These are phyloP conservation scores for Onygenales sp. DNA, from an alignment of 2,329 filamentous ascomycete species.

Conservation along the genomic window DNA sequence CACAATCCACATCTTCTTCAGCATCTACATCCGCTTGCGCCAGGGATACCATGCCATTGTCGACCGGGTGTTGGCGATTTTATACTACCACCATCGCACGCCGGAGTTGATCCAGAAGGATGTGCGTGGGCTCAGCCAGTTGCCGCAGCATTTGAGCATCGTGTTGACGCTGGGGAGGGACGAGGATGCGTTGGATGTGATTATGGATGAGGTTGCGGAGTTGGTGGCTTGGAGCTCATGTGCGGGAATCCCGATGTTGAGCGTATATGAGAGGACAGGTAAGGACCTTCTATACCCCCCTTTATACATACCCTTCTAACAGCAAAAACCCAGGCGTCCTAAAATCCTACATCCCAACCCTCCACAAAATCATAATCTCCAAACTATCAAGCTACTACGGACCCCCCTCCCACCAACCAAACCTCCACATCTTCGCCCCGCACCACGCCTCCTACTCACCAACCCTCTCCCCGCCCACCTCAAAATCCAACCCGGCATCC, in stretches of 20 bases:
- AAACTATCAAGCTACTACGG: constrained; percentile 87
- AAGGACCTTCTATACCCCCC: constrained; percentile 19
- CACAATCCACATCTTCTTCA: constrained; percentile 65
- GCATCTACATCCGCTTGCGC: constrained; percentile 73
- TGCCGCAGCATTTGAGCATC: constrained; percentile 81
- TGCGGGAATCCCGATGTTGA: constrained; percentile 76
- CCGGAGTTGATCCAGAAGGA: constrained; percentile 87
- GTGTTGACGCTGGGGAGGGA: constrained; percentile 63
- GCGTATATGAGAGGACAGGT: constrained; percentile 89
- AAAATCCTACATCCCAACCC: constrained; percentile 79
- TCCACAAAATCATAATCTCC: constrained; percentile 66
- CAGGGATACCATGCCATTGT: constrained; percentile 69
- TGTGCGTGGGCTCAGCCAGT: constrained; percentile 60
- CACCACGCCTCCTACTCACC: constrained; percentile 46
- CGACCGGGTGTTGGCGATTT: constrained; percentile 67
- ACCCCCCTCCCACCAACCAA: constrained; percentile 51
- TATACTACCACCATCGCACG: constrained; percentile 92
- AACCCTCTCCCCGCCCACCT: constrained; percentile 10
- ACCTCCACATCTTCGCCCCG: constrained; percentile 63
- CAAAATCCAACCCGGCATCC: constrained; percentile 18
- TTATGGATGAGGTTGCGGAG: constrained; percentile 87
- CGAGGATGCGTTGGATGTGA: constrained; percentile 67
- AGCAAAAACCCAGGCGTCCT: constrained; percentile 55
- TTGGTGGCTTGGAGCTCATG: constrained; percentile 88
- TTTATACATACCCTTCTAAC: not conserved